phyloP scores from a whole-genome alignment of 371 early-diverging fungal genomes.

The Chytridium lagenaria region DNA sequence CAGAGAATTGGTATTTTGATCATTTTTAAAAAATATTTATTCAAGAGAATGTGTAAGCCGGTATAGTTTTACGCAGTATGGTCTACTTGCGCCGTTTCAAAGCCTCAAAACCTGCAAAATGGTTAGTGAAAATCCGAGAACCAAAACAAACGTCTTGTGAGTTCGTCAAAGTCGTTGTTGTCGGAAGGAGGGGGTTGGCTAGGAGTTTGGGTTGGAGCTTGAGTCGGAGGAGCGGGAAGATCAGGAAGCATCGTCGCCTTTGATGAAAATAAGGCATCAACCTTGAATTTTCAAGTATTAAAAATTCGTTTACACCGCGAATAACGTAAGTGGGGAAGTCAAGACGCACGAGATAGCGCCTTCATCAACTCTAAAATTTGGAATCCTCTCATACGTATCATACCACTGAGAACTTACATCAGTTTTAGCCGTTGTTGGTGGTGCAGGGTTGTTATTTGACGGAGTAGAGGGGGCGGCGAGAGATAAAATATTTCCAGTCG shows the following conservation, averaged over 20 bases:
- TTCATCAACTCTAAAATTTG: no score
- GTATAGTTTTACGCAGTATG: no score
- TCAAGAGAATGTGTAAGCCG: not conserved
- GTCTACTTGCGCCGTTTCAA: conserved; percentile 57
- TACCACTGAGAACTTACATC: not conserved
- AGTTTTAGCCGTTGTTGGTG: not conserved
- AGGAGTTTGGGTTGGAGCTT: not conserved
- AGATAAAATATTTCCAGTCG: not conserved
- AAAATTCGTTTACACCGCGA: no score
- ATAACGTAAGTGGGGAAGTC: no score
- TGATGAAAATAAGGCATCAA: conserved; percentile 27
- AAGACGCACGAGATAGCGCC: no score
- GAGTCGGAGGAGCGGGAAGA: not conserved
- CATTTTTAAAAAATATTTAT: not conserved
- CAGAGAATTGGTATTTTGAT: not conserved
- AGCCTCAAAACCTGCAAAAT: conserved; percentile 64
- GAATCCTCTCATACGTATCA: no score
- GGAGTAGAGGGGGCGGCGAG: not conserved
- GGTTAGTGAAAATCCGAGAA: not conserved
- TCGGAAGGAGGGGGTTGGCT: not conserved
- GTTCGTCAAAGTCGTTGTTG: conserved; percentile 65
- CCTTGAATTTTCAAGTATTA: no score
- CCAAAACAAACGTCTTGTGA: conserved; percentile 59
- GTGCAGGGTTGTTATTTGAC: no score
- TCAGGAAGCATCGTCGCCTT: not conserved